Conservation (phyloP, 495 filamentous ascomycete species). For the Penicillium egyptiacum region DNA sequence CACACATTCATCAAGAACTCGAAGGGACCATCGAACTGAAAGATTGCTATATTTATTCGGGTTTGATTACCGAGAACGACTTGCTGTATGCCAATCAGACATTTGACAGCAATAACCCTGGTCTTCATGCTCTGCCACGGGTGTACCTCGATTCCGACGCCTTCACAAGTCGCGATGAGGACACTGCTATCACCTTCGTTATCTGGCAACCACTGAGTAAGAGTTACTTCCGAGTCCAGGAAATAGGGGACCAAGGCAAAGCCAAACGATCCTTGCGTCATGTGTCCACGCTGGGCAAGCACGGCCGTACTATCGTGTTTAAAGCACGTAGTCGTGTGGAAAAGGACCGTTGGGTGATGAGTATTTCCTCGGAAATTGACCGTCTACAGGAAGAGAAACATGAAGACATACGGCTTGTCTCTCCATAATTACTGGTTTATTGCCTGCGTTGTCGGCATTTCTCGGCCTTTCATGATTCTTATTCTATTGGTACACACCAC, state of each 20-base stretch:
- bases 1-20: slow-evolving; percentile 63
- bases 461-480: neutral
- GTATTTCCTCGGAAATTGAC: slow-evolving; percentile 72
- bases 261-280: slow-evolving; percentile 45
- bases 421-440: slow-evolving; percentile 21
- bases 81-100: slow-evolving; percentile 68
- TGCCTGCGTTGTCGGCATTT: neutral
- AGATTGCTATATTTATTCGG: slow-evolving; percentile 73
- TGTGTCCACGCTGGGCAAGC: slow-evolving; percentile 58
- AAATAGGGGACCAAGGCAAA: slow-evolving; percentile 45
- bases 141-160: slow-evolving; percentile 61
- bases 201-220: slow-evolving; percentile 66
- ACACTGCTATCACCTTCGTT: slow-evolving; percentile 70
- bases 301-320: slow-evolving; percentile 69
- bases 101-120: slow-evolving; percentile 67
- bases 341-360: slow-evolving; percentile 75
- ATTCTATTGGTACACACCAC: neutral
- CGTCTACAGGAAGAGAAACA: slow-evolving; percentile 54
- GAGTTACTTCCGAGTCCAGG: slow-evolving; percentile 56
- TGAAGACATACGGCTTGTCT: slow-evolving; percentile 62
- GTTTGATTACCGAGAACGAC: slow-evolving; percentile 64
- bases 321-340: slow-evolving; percentile 69
- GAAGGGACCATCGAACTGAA: slow-evolving; percentile 59
- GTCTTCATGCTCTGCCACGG: slow-evolving; percentile 61
- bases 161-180: slow-evolving; percentile 68